These are phyloP conservation scores for Artemisia tridentata DNA, from an alignment of 129 eudicot species.

Conservation along the genomic window DNA sequence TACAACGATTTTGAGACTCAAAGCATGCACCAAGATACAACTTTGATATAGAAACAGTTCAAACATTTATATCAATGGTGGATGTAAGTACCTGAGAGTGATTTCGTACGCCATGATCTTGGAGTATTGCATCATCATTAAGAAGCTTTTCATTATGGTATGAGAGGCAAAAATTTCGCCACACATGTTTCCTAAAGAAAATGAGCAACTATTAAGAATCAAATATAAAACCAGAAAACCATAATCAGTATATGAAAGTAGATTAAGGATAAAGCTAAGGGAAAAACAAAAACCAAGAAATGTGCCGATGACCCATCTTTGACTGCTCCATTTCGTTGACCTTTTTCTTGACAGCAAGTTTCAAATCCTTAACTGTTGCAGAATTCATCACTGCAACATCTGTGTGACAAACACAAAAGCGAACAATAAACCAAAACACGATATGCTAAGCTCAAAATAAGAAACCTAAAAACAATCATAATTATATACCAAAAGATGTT, in stretches of 20 bases:
- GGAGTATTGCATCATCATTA: constrained; percentile 60
- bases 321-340: constrained; percentile 73
- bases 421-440: background rate
- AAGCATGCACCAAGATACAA: background rate
- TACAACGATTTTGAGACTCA: background rate
- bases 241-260: background rate
- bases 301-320: constrained; percentile 45
- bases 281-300: constrained; percentile 78
- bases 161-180: constrained; percentile 84
- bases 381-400: constrained; percentile 81
- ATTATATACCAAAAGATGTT: constrained; percentile 61
- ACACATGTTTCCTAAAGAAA: constrained; percentile 81
- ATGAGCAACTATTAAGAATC: background rate
- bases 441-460: constrained; percentile 30
- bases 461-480: constrained; percentile 4
- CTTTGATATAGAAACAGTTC: background rate
- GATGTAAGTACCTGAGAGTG: constrained; percentile 72
- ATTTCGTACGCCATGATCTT: constrained; percentile 67
- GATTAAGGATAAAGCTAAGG: background rate
- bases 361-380: constrained; percentile 77
- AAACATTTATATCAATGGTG: background rate
- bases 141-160: constrained; percentile 79
- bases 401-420: constrained; percentile 17
- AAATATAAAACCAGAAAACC: background rate
- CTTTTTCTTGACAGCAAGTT: constrained; percentile 60